Base-by-base conservation (phyloP, 371 early-diverging fungal genomes). In the Mucor velutinosus region DNA sequence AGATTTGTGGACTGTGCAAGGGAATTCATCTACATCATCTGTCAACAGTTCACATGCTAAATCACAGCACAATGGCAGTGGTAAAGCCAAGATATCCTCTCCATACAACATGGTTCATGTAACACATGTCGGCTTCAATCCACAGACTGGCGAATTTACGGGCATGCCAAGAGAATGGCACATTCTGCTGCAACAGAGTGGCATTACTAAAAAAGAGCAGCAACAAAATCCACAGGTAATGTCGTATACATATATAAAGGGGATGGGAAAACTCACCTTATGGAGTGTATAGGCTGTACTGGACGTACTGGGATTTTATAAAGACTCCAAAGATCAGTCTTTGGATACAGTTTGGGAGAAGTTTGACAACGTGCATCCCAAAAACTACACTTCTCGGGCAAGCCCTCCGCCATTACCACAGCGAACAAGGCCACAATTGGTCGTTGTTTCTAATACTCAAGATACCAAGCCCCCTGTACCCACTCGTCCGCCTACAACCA, bases 51-150 rank as follows among this genome's bases (percentile, higher is more conserved):
- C 23, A 25, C 35, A 29, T 32, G n/a, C 35, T 21, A 47, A 41
- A 39, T 59, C 45, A 10, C 39, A 43, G 27, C 51, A 62, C 37
- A 49, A 49, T 49, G 49, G 49, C 49, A 60, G 39, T 19, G 81
- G 41, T 73, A 81, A 88, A 87, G 57, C 77, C 81, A 89, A 59
- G 91, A 92, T 79, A 96, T 98, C 67, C 4, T 90, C 93, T 15
- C 99, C 99, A 15, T 98, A 94, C 79, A 97, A 98, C 73, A 95
- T 97, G 14, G 90, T 95, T 25, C 99, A 98, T 79, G 81, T 97
- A 64, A 96, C 96, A 4, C 99, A 96, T 76, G 95, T 95, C 58
- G 96, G 96, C 4, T 94, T 92, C 77, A 91, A 95, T 79, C 80
- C 90, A 30, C 87, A 94, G 53, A 94, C 96, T 25, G 95, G 95